phyloP scores from a whole-genome alignment of 2,329 filamentous ascomycete species.

The Hypoxylon rubiginosum region DNA sequence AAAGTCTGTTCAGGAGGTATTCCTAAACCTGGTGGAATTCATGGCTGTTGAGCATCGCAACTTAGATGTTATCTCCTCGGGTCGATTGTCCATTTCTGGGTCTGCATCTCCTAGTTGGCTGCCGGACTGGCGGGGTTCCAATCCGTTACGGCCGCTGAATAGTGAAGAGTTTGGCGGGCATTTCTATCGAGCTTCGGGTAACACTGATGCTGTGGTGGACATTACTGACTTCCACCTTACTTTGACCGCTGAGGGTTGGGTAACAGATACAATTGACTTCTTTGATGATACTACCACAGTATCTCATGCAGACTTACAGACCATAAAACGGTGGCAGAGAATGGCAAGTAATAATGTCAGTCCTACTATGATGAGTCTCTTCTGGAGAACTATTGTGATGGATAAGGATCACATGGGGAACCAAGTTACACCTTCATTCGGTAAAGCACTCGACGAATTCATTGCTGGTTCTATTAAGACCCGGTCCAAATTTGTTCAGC shows the following conservation, averaged over 20 bases:
- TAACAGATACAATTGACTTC: constrained; percentile 20
- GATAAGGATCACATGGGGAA: constrained; percentile 30
- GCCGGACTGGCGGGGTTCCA: constrained; percentile 26
- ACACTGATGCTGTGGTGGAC: constrained; percentile 20
- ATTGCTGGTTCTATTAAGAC: constrained; percentile 8
- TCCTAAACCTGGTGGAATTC: constrained; percentile 24
- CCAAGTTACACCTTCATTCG: constrained; percentile 16
- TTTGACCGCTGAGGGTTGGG: constrained; percentile 15
- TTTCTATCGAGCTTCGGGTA: constrained; percentile 25
- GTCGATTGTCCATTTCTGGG: constrained; percentile 3
- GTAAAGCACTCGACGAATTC: constrained; percentile 16
- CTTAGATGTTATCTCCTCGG: constrained; percentile 26
- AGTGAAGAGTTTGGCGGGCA: constrained; percentile 29
- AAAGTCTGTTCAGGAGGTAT: constrained; percentile 23
- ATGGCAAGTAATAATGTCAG: constrained; percentile 14
- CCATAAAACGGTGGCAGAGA: constrained; percentile 15
- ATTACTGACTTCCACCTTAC: constrained; percentile 10
- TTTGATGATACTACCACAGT: constrained; percentile 11
- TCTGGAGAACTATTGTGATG: constrained; percentile 30
- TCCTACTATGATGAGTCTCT: constrained; percentile 14
- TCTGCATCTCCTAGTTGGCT: constrained; percentile 19
- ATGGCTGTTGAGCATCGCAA: constrained; percentile 18
- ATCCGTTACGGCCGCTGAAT: constrained; percentile 23
- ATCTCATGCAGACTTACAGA: background rate
- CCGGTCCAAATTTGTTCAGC: constrained; percentile 25